A percentile compares a stretch with the other conserved stretches of the same genome.
These are phyloP conservation scores for Citrus australasica DNA, from an alignment of 345 rosid genomes.

Conservation along the genomic window DNA sequence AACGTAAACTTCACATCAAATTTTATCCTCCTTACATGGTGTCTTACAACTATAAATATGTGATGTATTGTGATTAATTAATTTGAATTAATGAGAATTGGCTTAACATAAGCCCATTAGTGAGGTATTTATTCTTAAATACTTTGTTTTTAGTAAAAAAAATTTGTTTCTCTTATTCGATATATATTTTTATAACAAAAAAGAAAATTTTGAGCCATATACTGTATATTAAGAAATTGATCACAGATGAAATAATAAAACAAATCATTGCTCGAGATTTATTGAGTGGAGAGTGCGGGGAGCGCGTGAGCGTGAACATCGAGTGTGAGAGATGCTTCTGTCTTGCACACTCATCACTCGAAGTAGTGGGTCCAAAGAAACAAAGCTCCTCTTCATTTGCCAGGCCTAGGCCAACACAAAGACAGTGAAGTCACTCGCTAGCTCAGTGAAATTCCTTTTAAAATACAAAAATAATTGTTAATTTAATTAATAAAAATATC, in stretches of 20 bases:
- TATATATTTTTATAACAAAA: no score
- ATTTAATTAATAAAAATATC: not conserved
- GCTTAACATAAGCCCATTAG: no score
- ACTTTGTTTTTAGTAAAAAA: no score
- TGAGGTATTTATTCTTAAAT: no score
- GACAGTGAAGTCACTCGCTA: constrained; percentile 31
- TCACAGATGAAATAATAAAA: not conserved
- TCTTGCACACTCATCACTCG: constrained; percentile 23
- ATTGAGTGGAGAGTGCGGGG: not conserved
- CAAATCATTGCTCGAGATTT: not conserved
- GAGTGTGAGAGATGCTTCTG: constrained; percentile 37
- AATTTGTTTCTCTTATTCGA: no score
- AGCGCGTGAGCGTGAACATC: constrained; percentile 26
- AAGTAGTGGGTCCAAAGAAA: constrained; percentile 36
- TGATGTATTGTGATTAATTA: no score
- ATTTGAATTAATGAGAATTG: no score
- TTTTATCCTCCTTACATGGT: no score
- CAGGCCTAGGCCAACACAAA: constrained; percentile 18
- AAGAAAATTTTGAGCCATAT: not conserved
- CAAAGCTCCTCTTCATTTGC: constrained; percentile 13
- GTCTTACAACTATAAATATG: no score
- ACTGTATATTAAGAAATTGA: not conserved
- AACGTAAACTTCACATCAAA: no score
- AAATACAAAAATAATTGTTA: not conserved
- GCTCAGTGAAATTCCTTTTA: not conserved